phyloP scores from a whole-genome alignment of 2,329 filamentous ascomycete species.

The Alternaria triticimaculans region DNA sequence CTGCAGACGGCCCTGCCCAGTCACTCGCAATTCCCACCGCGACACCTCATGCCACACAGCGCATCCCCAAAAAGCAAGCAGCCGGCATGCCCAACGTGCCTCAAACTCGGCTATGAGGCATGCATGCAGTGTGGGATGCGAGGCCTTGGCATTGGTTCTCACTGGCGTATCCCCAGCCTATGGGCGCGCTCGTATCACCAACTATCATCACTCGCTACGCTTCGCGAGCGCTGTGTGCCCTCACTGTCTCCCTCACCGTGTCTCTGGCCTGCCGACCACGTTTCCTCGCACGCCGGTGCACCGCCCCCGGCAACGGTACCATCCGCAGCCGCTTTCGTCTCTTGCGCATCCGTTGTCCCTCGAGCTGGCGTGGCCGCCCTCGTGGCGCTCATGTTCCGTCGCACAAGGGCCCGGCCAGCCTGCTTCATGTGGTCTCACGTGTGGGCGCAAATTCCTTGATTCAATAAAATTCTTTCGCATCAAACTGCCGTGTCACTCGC shows the following conservation, averaged over 20 bases:
- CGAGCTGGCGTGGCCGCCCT: constrained; percentile 44
- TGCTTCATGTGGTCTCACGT: constrained; percentile 48
- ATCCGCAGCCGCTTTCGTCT: constrained; percentile 29
- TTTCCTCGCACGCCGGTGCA: constrained; percentile 28
- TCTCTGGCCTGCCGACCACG: constrained; percentile 35
- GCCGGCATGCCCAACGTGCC: constrained; percentile 18
- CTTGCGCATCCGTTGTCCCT: constrained; percentile 33
- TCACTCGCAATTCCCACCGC: constrained; percentile 6
- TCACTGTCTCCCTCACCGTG: constrained; percentile 23
- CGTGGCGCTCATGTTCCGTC: constrained; percentile 42
- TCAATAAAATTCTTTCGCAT: constrained; percentile 45
- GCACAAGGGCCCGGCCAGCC: constrained; percentile 36
- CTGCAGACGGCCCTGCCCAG: constrained; percentile 4
- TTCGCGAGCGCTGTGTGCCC: constrained; percentile 29
- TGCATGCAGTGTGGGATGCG: constrained; percentile 28
- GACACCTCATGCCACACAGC: constrained; percentile 15
- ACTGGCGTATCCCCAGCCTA: constrained; percentile 28
- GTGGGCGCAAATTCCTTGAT: constrained; percentile 35
- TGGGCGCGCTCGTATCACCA: constrained; percentile 35
- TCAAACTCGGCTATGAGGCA: constrained; percentile 26
- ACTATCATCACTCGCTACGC: constrained; percentile 27
- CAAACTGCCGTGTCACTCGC: constrained; percentile 44
- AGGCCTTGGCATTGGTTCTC: constrained; percentile 26
- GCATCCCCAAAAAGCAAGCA: constrained; percentile 23
- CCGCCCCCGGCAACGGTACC: constrained; percentile 31